These are phyloP conservation scores for Clonostachys sp. DNA, from an alignment of 2,329 filamentous ascomycete genomes.

Conservation along the genomic window DNA sequence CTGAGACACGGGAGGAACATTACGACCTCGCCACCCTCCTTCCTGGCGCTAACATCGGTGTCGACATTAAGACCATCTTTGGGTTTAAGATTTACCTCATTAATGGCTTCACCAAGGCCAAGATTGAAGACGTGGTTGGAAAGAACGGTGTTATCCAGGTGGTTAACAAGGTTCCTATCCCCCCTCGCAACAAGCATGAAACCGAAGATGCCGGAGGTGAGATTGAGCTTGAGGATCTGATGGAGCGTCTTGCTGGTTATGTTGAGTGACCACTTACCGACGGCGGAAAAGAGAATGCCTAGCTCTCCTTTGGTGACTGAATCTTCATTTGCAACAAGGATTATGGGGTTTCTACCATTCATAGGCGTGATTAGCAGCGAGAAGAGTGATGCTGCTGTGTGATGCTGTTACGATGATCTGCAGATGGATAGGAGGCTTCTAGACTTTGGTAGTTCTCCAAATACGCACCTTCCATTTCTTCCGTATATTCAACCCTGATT, in stretches of 20 bases:
- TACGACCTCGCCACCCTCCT: constrained; percentile 73
- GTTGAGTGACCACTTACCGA: constrained; percentile 5
- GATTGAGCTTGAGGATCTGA: constrained; percentile 20
- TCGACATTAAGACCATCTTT: constrained; percentile 68
- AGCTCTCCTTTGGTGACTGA: no score
- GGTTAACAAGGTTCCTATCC: constrained; percentile 67
- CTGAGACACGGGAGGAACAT: constrained; percentile 29
- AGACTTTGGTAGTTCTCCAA: no score
- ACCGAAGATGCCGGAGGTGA: not conserved
- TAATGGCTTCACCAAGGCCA: constrained; percentile 67
- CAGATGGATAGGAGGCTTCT: no score
- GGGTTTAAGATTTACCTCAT: constrained; percentile 68
- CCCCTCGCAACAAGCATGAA: constrained; percentile 44
- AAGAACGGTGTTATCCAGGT: constrained; percentile 82
- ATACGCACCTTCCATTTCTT: no score
- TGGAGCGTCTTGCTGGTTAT: constrained; percentile 17
- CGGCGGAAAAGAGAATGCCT: not conserved
- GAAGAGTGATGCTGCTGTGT: no score
- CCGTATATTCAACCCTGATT: no score
- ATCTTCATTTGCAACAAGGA: no score
- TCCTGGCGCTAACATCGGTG: constrained; percentile 56
- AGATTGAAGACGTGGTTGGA: constrained; percentile 65
- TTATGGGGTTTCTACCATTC: no score
- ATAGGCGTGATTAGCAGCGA: no score
- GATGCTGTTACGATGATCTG: no score